Evolutionary conservation across 23 red algal species (phyloP).

Genomic region (Gracilaria caudata): DNA sequence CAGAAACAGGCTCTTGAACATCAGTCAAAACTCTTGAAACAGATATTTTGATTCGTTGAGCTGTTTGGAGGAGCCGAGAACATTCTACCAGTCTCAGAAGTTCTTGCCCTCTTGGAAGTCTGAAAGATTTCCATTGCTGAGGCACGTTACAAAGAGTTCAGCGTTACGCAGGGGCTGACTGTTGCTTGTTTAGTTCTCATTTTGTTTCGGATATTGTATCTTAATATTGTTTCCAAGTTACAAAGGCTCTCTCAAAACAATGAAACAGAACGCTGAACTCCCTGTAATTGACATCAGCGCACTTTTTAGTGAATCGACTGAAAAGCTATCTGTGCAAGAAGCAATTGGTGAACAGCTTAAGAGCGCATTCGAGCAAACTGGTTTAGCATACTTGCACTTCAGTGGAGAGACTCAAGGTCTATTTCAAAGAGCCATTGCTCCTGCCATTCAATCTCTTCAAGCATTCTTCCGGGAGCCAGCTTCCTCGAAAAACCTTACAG

Average conservation of each 20-base stretch:
- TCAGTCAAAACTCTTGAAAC: no score
- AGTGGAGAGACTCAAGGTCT: not conserved
- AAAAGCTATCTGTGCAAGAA: not conserved
- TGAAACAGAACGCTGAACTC: not conserved
- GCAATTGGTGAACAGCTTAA: constrained; percentile 16
- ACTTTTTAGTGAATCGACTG: not conserved
- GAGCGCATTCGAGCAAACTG: constrained; percentile 18
- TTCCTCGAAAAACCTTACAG: not conserved
- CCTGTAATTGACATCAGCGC: not conserved
- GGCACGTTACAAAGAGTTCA: no score
- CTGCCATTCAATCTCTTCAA: constrained; percentile 13
- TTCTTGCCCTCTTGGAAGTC: no score
- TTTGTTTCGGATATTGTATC: no score
- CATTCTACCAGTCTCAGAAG: no score
- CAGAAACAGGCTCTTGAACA: no score
- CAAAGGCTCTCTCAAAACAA: not conserved
- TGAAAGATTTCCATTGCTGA: no score
- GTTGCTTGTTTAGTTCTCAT: no score
- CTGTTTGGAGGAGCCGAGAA: no score
- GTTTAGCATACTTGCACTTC: constrained; percentile 49
- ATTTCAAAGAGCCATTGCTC: not conserved
- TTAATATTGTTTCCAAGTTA: not conserved
- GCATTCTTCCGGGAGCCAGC: constrained; percentile 40
- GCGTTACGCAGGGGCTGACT: no score
- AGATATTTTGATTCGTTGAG: no score